phyloP scores from a whole-genome alignment of 345 rosid genomes.

The Eucalyptus victrix region DNA sequence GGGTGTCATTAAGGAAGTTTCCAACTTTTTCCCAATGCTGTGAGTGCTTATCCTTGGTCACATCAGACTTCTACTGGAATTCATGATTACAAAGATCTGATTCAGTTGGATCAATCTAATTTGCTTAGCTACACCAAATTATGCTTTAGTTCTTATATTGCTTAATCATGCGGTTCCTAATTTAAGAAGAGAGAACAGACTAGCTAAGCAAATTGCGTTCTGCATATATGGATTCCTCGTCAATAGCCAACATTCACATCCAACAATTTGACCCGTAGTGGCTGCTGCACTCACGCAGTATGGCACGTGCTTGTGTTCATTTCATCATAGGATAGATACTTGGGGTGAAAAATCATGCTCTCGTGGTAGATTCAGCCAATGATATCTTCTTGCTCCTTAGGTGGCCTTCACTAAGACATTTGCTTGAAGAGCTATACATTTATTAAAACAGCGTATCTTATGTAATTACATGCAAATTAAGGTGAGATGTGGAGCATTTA shows the following conservation, averaged over 20 bases:
- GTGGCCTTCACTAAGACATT: neutral
- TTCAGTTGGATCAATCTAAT: neutral
- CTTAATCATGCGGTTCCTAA: too few species aligned
- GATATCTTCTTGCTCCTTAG: too few species aligned
- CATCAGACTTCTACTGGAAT: neutral
- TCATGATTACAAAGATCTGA: neutral
- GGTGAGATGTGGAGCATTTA: neutral
- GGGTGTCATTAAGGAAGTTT: neutral
- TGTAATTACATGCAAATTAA: neutral
- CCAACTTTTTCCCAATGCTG: neutral
- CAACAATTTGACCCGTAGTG: too few species aligned
- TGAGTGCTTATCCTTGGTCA: neutral
- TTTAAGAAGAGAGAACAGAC: too few species aligned
- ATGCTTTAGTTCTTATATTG: neutral
- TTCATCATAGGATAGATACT: too few species aligned
- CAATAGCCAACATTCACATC: too few species aligned
- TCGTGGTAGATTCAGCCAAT: too few species aligned
- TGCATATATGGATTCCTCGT: too few species aligned
- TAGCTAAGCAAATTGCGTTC: too few species aligned
- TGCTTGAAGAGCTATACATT: neutral
- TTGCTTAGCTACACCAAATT: neutral
- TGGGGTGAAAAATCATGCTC: too few species aligned
- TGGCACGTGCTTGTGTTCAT: too few species aligned
- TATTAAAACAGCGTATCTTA: neutral
- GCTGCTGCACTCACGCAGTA: too few species aligned